Evolutionary conservation across 176 grass and related monocot species (phyloP).

Genomic region (Oryza meyeriana): DNA sequence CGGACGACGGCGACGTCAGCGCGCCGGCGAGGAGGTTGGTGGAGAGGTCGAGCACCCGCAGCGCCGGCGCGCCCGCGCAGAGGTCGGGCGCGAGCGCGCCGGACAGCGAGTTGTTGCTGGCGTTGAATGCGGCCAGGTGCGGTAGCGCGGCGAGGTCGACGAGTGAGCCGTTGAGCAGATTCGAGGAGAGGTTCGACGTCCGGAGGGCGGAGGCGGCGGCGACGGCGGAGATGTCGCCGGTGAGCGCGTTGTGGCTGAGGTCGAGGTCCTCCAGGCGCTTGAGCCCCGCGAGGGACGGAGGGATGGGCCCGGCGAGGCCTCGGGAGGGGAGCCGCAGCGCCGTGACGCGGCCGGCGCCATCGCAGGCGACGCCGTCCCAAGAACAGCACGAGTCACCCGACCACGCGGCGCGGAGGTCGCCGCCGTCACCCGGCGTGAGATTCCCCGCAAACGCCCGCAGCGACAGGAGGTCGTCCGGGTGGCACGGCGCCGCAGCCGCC

Average conservation of each 20-base stretch:
- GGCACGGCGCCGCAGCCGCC: conserved; percentile 32
- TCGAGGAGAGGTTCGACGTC: conserved; percentile 65
- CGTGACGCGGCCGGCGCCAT: conserved; percentile 35
- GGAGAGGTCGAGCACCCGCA: conserved; percentile 70
- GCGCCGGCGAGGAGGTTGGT: conserved; percentile 53
- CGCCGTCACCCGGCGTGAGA: conserved; percentile 35
- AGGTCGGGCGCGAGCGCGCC: conserved; percentile 56
- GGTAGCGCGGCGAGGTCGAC: conserved; percentile 38
- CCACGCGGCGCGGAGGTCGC: conserved; percentile 38
- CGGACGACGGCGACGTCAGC: conserved; percentile 45
- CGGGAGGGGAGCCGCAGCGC: conserved; percentile 41
- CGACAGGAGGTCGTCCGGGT: conserved; percentile 57
- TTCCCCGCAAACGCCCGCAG: conserved; percentile 62
- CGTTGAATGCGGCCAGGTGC: conserved; percentile 49
- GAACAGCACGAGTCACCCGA: conserved; percentile 38
- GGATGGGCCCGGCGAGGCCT: conserved; percentile 41
- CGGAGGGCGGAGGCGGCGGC: conserved; percentile 25
- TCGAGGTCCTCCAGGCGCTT: conserved; percentile 49
- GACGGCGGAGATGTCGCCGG: conserved; percentile 35
- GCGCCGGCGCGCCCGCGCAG: conserved; percentile 39
- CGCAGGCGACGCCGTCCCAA: conserved; percentile 71
- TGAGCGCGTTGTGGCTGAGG: conserved; percentile 71
- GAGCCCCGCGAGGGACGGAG: conserved; percentile 30
- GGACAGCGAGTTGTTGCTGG: conserved; percentile 81
- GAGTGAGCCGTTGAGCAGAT: conserved; percentile 55